Base-by-base conservation (phyloP, 2,329 filamentous ascomycete species). In the Fusarium solani-melongenae region DNA sequence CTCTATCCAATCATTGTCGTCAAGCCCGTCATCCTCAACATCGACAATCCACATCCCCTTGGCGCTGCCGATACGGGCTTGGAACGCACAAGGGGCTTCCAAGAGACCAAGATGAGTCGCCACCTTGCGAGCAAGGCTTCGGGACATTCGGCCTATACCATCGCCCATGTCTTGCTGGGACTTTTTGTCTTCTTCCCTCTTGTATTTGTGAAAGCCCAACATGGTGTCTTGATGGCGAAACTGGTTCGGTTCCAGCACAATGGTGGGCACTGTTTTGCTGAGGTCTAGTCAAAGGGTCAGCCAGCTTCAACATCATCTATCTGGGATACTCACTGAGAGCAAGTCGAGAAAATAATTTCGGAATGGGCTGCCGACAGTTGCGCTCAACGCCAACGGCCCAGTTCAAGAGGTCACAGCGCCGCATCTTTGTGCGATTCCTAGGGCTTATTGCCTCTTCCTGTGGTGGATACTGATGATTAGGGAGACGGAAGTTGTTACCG, bases 31-130 rank as follows among this genome's bases (percentile, higher is more conserved):
- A 29, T 88, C 86, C 0, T 83, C 77, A 0, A 85, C 83, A 72
- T 92, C 90, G 6, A 92, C 81, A 55, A 92, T 86, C 93, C 93
- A 95, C 72, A 95, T 85, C 0, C 93, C 94, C 79, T 96, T 96
- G 1, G 92, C 92, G 20, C 92, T 89, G 11, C 90, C 92, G 38
- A 95, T 88, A 1, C 94, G 88, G 2, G 85, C 93, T 79, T 96
- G 93, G 53, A 92, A 91, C 0, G 87, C 91, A 36, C 89, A 88
- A 0, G 92, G 92, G 0, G 89, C 79, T n/a, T 88, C 85, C 0
- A 79, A 73, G 0, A 92, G 80, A 0, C 87, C 87, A 10, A 93
- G 84, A 0, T 70, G 69, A 1, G 84, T 77, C 29, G 87, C 85
- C 6, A 94, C 85, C 46, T 83, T 83, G 2, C 81, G 78, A 0